Evolutionary conservation across 148 eudicot genomes (phyloP).

Genomic region (Chenopodium quinoa): DNA sequence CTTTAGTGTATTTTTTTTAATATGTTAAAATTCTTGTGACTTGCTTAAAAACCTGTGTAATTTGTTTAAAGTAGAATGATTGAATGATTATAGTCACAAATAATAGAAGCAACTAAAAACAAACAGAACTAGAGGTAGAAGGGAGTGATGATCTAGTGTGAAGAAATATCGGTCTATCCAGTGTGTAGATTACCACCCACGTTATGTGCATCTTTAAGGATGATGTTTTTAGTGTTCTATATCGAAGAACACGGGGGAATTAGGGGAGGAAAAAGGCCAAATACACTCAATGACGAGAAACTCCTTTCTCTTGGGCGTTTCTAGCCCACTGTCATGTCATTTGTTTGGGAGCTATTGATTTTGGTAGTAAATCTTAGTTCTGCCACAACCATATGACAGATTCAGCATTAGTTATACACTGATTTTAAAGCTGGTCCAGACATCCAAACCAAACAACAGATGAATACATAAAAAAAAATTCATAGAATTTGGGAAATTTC

Average conservation of each 20-base stretch:
- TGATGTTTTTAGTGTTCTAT: no score
- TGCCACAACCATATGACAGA: background rate
- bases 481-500: background rate
- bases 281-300: background rate
- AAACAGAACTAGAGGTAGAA: background rate
- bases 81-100: conserved; percentile 32
- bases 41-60: conserved; percentile 29
- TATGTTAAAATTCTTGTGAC: background rate
- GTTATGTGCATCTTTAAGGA: background rate
- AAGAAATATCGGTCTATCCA: background rate
- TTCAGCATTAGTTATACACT: background rate
- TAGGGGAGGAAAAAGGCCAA: background rate
- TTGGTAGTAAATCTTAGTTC: background rate
- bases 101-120: background rate
- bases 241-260: background rate
- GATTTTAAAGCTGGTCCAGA: conserved; percentile 5
- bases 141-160: background rate
- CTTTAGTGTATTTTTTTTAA: conserved; percentile 18
- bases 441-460: background rate
- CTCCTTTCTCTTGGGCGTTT: background rate
- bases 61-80: conserved; percentile 32
- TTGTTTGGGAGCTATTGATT: background rate
- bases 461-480: background rate
- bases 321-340: background rate
- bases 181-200: background rate